Percentiles rank a stretch among this genome's conserved stretches.
Evolutionary conservation across 2,329 filamentous ascomycete genomes (phyloP).

Genomic region (Xylariaceae sp.): DNA sequence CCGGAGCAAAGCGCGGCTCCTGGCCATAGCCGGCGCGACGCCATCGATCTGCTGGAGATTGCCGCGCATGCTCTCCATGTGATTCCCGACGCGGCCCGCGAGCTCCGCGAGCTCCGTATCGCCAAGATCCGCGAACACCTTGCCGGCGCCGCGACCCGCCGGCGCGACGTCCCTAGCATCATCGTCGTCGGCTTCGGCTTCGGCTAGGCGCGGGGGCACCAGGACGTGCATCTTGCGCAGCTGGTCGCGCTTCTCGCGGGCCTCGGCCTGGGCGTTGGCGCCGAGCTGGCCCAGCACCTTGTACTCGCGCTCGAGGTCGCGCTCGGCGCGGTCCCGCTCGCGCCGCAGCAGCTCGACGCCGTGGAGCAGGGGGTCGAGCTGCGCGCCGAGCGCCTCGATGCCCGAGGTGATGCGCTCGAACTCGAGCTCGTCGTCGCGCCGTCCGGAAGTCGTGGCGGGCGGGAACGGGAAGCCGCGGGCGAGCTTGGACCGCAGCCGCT

Average conservation of each 20-base stretch:
- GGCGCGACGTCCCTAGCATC: conserved; percentile 22
- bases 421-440: conserved; percentile 63
- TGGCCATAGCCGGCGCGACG: conserved; percentile 51
- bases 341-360: conserved; percentile 61
- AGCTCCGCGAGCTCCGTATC: conserved; percentile 49
- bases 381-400: conserved; percentile 57
- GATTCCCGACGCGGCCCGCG: conserved; percentile 52
- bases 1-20: conserved; percentile 53
- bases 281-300: conserved; percentile 54
- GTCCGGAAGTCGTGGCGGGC: conserved; percentile 49
- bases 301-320: conserved; percentile 59
- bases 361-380: conserved; percentile 65
- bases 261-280: conserved; percentile 58
- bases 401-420: conserved; percentile 66
- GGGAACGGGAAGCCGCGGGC: conserved; percentile 68
- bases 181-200: conserved; percentile 3
- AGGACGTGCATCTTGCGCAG: conserved; percentile 54
- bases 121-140: conserved; percentile 36
- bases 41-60: conserved; percentile 59
- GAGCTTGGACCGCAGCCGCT: conserved; percentile 60
- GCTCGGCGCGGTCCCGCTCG: conserved; percentile 61
- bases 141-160: conserved; percentile 22
- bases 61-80: conserved; percentile 58
- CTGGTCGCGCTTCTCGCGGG: conserved; percentile 52
- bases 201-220: conserved; percentile 42